A percentile compares a stretch with the other conserved stretches of the same genome.
These are phyloP conservation scores for Rhynchospora breviuscula DNA, from an alignment of 176 grass and related monocot genomes.

Conservation along the genomic window DNA sequence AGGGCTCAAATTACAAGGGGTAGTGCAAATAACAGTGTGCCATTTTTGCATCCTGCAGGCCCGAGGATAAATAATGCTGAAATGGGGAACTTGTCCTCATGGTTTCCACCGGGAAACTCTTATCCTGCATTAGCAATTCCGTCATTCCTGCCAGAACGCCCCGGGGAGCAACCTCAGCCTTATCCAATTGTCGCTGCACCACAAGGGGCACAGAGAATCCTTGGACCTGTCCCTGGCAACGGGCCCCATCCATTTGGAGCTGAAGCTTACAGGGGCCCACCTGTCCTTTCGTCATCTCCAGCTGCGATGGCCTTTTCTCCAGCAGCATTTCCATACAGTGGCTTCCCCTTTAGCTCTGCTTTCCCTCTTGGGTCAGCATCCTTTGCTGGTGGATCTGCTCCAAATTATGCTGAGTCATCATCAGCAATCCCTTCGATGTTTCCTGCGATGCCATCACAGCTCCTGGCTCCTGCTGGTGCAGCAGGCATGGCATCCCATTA, in stretches of 20 bases:
- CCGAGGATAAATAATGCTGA: conserved; percentile 47
- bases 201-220: conserved; percentile 44
- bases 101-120: conserved; percentile 44
- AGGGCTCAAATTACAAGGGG: conserved; percentile 38
- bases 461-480: conserved; percentile 43
- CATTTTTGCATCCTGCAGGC: conserved; percentile 52
- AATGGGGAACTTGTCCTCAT: conserved; percentile 51
- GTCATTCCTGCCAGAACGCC: conserved; percentile 52
- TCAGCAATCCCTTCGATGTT: conserved; percentile 37
- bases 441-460: conserved; percentile 30
- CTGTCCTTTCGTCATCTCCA: conserved; percentile 58
- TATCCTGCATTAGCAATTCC: conserved; percentile 48
- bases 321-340: conserved; percentile 53
- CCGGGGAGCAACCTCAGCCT: conserved; percentile 48
- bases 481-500: conserved; percentile 39
- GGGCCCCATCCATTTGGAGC: conserved; percentile 36
- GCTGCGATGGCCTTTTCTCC: conserved; percentile 40
- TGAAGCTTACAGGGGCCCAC: conserved; percentile 32
- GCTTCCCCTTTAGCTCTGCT: conserved; percentile 45
- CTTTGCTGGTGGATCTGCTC: conserved; percentile 25
- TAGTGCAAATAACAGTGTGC: conserved; percentile 18
- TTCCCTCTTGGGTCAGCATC: conserved; percentile 50
- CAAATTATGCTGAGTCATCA: conserved; percentile 37
- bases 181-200: conserved; percentile 41
- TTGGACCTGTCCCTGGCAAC: conserved; percentile 26